A percentile compares a stretch with the other conserved stretches of the same genome.
These are phyloP conservation scores for Tilletia caries DNA, from an alignment of 1,284 basidiomycete species.

Conservation along the genomic window DNA sequence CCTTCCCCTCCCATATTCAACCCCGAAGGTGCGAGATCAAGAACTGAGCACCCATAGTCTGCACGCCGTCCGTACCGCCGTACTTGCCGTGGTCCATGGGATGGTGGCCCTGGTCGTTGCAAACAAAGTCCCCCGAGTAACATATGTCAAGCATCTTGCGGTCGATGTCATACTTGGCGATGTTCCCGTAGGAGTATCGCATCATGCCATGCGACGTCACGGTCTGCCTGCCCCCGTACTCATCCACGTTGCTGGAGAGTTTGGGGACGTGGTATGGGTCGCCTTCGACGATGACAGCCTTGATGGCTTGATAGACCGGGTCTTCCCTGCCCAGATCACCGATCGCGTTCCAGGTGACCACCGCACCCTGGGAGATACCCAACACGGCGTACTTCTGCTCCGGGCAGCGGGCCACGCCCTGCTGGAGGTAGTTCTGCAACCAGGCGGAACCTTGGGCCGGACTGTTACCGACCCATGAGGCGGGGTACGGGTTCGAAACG, in stretches of 20 bases:
- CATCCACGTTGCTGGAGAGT: conserved; percentile 48
- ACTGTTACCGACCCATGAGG: conserved; percentile 11
- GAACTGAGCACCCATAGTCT: conserved; percentile 36
- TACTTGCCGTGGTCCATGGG: conserved; percentile 40
- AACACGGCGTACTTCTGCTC: background rate
- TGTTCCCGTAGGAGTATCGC: conserved; percentile 20
- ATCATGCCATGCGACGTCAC: conserved; percentile 28
- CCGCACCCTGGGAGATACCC: background rate
- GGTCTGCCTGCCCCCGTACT: conserved; percentile 39
- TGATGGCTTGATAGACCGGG: conserved; percentile 37
- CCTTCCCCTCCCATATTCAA: too few species aligned
- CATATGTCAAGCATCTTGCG: conserved; percentile 49
- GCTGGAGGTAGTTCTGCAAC: background rate
- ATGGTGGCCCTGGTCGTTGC: conserved; percentile 31
- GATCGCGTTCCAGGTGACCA: background rate
- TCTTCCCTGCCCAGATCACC: conserved; percentile 5
- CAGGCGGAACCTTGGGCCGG: background rate
- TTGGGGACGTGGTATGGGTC: conserved; percentile 45
- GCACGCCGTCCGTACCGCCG: conserved; percentile 26
- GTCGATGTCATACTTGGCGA: conserved; percentile 34
- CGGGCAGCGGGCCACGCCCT: background rate
- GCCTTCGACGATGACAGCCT: conserved; percentile 50
- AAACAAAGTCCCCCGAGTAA: conserved; percentile 46
- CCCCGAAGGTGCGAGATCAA: background rate
- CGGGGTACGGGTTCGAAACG: background rate